These are phyloP conservation scores for Polygonum maritimum DNA, from an alignment of 148 eudicot species.

Conservation along the genomic window DNA sequence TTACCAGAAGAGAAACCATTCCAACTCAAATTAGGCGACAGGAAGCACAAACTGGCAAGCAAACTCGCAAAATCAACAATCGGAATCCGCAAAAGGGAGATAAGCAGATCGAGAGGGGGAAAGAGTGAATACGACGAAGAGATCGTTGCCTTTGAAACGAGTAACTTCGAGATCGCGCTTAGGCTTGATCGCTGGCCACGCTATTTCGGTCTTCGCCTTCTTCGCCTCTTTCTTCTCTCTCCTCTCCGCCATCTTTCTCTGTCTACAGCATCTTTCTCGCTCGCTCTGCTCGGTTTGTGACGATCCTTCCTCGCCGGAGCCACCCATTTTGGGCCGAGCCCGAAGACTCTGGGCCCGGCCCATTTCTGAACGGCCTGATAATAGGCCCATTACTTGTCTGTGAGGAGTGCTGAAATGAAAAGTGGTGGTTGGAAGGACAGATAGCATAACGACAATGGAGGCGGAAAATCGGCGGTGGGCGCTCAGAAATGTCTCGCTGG, in stretches of 20 bases:
- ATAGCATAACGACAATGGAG: too few species aligned
- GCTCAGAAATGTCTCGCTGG: too few species aligned
- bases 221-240: constrained; percentile 19
- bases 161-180: constrained; percentile 48
- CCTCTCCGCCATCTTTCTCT: constrained; percentile 44
- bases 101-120: neutral
- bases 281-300: neutral
- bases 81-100: neutral
- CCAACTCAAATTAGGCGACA: neutral
- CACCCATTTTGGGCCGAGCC: neutral
- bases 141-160: constrained; percentile 58
- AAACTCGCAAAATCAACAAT: neutral
- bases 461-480: too few species aligned
- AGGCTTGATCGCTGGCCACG: constrained; percentile 64
- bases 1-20: neutral
- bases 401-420: too few species aligned
- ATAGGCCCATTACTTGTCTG: neutral
- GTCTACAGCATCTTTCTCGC: neutral
- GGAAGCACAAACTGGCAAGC: neutral
- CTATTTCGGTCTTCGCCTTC: constrained; percentile 29
- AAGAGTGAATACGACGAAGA: constrained; percentile 49
- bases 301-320: neutral
- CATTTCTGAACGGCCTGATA: neutral
- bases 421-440: too few species aligned
- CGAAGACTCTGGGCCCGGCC: neutral